Base-by-base conservation (phyloP, 805 yeast species). In the Barnettozyma sp. region DNA sequence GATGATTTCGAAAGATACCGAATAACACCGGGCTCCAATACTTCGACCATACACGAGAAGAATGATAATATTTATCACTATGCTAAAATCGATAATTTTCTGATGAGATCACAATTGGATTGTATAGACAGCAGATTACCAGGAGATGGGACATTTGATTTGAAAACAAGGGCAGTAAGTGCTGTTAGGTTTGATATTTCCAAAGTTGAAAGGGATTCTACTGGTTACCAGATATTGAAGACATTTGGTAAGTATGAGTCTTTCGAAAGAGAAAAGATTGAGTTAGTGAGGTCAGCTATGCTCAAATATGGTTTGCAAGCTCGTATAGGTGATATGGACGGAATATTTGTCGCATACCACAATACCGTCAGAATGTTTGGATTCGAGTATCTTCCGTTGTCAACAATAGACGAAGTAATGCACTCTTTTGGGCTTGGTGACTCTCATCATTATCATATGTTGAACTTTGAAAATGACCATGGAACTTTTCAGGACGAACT, bases 271-370 rank as follows among this genome's bases (percentile, higher is more conserved):
- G 98, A 90, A 52, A 68, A 71, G 54, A 68, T 63, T 42, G 97
- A 90, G 50, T 68, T 90, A 48, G 72, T 79, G 13, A 63, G 83
- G 39, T 73, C 90, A 2, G 80, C 92, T 0, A 60, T 90, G 59
- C 63, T 90, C 47, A 90, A 90, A 59, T 90, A 90, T 53, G 72
- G 83, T 3, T 66, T 90, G 45, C 97, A 92, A 58, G 97, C 96
- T 0, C 68, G 97, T 43, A 82, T 90, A 27, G 98, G 97, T 3
- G 78, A 82, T 49, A 90, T 92, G 97, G 97, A 88, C 58, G 98
- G 98, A 6, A 85, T 92, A 3, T 86, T 84, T 47, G 68, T 90
- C 12, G 96, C 96, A 0, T 90, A 79, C 56, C 98, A 90, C 57
- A 90, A 88, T 55, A 71, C 86, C 34, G 67, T 73, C 21, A 64